Evolutionary conservation across 495 filamentous ascomycete species (phyloP).

Genomic region (Xylaria longipes): DNA sequence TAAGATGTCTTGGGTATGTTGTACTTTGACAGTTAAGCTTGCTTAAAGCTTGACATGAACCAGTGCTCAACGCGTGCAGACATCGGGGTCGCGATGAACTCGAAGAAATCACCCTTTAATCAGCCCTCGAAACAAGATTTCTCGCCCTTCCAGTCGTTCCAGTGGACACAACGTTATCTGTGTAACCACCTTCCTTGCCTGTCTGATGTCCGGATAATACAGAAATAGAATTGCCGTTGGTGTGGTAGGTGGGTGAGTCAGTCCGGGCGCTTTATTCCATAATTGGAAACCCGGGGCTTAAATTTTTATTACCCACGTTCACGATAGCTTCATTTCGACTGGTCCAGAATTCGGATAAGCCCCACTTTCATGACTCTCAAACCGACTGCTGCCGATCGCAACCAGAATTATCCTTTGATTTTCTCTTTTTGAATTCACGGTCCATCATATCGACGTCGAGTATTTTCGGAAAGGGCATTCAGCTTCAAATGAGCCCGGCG

Average conservation of each 20-base stretch:
- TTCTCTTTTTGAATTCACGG: neutral
- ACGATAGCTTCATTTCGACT: slow-evolving; percentile 33
- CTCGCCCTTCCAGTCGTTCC: neutral
- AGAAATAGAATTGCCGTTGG: neutral
- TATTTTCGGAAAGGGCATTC: neutral
- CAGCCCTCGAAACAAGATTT: neutral
- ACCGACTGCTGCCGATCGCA: neutral
- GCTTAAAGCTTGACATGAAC: neutral
- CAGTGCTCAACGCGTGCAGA: neutral
- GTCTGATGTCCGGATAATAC: neutral
- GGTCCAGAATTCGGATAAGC: slow-evolving; percentile 15
- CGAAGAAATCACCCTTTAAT: neutral
- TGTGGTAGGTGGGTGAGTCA: slow-evolving; percentile 18
- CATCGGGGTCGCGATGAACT: neutral
- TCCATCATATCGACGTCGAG: slow-evolving; percentile 13
- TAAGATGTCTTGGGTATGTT: neutral
- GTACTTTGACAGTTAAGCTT: neutral
- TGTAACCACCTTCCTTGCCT: slow-evolving; percentile 6
- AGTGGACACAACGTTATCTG: neutral
- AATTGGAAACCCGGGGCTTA: slow-evolving; percentile 22
- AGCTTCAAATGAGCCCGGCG: slow-evolving; percentile 26
- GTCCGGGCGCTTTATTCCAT: slow-evolving; percentile 12
- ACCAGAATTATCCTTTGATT: neutral
- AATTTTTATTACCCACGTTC: slow-evolving; percentile 26
- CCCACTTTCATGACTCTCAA: slow-evolving; percentile 6